These are phyloP conservation scores for Neopestalotiopsis sp. DNA, from an alignment of 2,329 filamentous ascomycete genomes.

Conservation along the genomic window DNA sequence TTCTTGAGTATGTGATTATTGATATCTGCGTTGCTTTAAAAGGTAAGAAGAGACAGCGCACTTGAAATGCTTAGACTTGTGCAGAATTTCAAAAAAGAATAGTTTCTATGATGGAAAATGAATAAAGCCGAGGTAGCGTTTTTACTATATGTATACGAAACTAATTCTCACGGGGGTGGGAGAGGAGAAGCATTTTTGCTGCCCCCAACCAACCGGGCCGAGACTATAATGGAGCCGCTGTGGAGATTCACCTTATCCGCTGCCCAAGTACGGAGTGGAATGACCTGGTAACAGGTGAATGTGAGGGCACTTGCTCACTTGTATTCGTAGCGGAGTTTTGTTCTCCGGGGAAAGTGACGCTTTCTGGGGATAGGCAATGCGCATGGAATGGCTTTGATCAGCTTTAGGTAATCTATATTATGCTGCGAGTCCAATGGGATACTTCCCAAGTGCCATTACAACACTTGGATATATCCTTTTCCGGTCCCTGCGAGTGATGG, in stretches of 20 bases:
- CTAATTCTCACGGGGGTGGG: background rate
- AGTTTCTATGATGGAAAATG: background rate
- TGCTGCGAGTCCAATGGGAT: background rate
- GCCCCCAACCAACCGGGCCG: background rate
- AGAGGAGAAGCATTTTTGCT: constrained; percentile 1
- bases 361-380: background rate
- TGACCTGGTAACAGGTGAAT: background rate
- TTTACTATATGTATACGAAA: constrained; percentile 1
- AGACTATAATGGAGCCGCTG: constrained; percentile 2
- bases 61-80: background rate
- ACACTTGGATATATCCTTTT: constrained; percentile 7
- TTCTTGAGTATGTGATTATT: background rate
- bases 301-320: background rate
- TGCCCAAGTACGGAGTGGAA: background rate
- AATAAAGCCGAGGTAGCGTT: background rate
- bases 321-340: background rate
- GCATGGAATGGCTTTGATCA: background rate
- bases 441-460: background rate
- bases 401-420: background rate
- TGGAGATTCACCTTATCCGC: background rate
- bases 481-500: background rate
- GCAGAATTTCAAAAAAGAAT: background rate
- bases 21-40: background rate
- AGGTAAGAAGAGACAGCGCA: background rate
- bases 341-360: background rate